Evolutionary conservation across 2,329 filamentous ascomycete species (phyloP).

Genomic region (Penicillium sp.): DNA sequence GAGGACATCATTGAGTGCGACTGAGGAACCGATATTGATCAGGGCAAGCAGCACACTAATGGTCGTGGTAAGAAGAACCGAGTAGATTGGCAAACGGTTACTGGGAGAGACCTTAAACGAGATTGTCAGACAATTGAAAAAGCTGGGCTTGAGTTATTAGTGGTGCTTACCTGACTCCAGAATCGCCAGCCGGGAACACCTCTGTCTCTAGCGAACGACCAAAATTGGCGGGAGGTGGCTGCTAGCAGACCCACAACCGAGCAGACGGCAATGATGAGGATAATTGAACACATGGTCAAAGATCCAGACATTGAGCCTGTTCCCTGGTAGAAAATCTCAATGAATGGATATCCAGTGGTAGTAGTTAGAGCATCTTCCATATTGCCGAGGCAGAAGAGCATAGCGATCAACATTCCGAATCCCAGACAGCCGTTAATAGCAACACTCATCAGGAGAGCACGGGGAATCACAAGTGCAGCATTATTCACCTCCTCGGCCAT

Average conservation of each 20-base stretch:
- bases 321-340: conserved; percentile 37
- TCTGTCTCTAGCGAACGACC: conserved; percentile 49
- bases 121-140: neutral
- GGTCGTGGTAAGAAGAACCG: conserved; percentile 20
- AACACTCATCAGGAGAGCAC: conserved; percentile 41
- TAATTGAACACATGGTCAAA: conserved; percentile 8
- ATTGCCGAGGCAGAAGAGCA: conserved; percentile 44
- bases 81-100: conserved; percentile 13
- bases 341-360: conserved; percentile 40
- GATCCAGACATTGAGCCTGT: conserved; percentile 33
- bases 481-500: conserved; percentile 48
- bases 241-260: conserved; percentile 22
- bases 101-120: conserved; percentile 7
- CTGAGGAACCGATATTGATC: conserved; percentile 38
- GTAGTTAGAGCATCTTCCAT: conserved; percentile 31
- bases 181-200: conserved; percentile 39
- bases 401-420: conserved; percentile 42
- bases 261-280: conserved; percentile 2
- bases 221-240: conserved; percentile 41
- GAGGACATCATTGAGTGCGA: conserved; percentile 48
- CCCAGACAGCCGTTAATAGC: conserved; percentile 43
- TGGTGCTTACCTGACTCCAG: conserved; percentile 17
- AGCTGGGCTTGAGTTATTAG: too few relatives aligned
- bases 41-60: conserved; percentile 33
- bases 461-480: conserved; percentile 40